These are phyloP conservation scores for Cardamine resedifolia DNA, from an alignment of 345 rosid species.

Conservation along the genomic window DNA sequence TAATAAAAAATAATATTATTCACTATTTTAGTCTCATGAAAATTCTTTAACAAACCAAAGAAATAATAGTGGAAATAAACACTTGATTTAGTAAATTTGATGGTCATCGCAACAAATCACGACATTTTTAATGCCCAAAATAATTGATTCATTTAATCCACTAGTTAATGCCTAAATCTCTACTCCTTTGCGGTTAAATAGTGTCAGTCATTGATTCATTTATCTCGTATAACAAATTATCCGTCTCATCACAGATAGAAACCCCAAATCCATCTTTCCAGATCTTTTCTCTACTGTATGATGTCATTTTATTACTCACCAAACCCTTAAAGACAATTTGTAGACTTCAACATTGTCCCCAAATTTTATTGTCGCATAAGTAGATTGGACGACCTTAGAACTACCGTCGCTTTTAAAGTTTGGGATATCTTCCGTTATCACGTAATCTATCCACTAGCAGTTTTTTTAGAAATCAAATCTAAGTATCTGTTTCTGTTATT, in stretches of 20 bases:
- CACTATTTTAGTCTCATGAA: no score
- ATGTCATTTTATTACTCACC: background rate
- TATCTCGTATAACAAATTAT: background rate
- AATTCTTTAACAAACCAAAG: no score
- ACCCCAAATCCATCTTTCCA: background rate
- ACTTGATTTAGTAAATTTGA: background rate
- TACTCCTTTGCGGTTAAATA: background rate
- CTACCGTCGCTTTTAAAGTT: background rate
- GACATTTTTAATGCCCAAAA: background rate
- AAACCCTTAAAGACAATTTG: background rate
- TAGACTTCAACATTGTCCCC: background rate
- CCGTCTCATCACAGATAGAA: background rate
- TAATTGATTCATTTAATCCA: background rate
- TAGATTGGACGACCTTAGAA: background rate
- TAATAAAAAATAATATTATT: no score
- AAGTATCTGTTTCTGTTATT: no score
- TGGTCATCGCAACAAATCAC: slow-evolving; percentile 1
- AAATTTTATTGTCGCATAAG: background rate
- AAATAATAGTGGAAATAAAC: no score
- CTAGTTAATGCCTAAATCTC: background rate
- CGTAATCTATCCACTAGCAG: background rate
- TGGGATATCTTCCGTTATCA: background rate
- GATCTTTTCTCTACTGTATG: background rate
- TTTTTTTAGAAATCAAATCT: no score
- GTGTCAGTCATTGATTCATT: background rate